Conservation (phyloP, 768 basidiomycete species). For the Lentinula aciculospora region DNA sequence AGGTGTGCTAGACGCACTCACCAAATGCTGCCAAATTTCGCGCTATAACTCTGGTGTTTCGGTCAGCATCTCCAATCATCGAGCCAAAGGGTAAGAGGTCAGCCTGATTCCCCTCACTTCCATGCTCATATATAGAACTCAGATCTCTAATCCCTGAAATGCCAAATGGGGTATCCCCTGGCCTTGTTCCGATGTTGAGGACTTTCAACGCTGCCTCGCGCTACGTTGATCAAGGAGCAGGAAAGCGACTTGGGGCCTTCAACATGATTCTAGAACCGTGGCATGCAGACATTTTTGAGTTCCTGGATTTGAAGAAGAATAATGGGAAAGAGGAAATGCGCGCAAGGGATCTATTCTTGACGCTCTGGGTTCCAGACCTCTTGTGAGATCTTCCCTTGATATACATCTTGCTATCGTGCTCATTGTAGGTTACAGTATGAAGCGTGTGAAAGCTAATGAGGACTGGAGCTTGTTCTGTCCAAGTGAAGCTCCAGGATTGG, state of each 20-base stretch:
- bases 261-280: constrained; percentile 98
- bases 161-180: constrained; percentile 98
- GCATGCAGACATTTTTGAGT: constrained; percentile 97
- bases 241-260: constrained; percentile 98
- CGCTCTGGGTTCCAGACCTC: constrained; percentile 95
- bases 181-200: constrained; percentile 98
- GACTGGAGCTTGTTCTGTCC: constrained; percentile 98
- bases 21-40: no score
- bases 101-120: no score
- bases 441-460: constrained; percentile 82
- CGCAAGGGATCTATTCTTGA: constrained; percentile 95
- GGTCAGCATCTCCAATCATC: constrained; percentile 94
- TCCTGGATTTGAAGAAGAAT: constrained; percentile 96
- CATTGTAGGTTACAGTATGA: constrained; percentile 61
- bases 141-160: no score
- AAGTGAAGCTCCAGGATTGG: constrained; percentile 86
- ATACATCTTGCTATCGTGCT: background rate
- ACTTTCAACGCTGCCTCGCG: constrained; percentile 97
- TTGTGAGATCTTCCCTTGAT: constrained; percentile 51
- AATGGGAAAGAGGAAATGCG: constrained; percentile 99
- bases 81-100: constrained; percentile 89
- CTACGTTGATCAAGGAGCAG: constrained; percentile 98
- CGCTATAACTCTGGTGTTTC: no score
- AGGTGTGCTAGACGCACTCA: constrained; percentile 99
- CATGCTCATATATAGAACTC: no score